Evolutionary conservation across 371 early-diverging fungal genomes (phyloP).

Genomic region (Dentiscutata heterogama): DNA sequence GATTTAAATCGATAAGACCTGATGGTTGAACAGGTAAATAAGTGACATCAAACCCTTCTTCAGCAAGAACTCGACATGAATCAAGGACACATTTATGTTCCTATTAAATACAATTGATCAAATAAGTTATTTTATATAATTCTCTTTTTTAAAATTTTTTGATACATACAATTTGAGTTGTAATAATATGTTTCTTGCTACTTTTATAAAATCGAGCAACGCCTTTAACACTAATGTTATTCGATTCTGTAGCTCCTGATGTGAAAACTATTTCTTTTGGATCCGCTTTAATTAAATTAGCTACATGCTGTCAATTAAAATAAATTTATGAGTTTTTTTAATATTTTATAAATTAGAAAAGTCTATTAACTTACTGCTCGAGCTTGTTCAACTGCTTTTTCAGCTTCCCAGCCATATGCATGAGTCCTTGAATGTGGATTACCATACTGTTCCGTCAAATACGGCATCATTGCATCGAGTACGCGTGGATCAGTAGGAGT

Average conservation of each 20-base stretch:
- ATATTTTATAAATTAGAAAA: not conserved
- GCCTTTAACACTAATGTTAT: conserved; percentile 98
- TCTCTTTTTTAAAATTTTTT: not conserved
- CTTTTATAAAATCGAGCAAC: conserved; percentile 96
- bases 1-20: conserved; percentile 86
- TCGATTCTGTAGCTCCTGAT: conserved; percentile 99
- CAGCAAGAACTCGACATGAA: conserved; percentile 97
- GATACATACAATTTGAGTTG: conserved; percentile 87
- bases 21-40: conserved; percentile 94
- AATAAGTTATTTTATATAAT: not conserved
- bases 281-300: conserved; percentile 94
- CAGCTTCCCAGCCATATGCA: conserved; percentile 98
- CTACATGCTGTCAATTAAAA: conserved; percentile 86
- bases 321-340: too few species aligned
- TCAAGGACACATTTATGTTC: conserved; percentile 99
- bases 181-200: conserved; percentile 98
- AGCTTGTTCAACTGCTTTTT: conserved; percentile 94
- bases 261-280: conserved; percentile 99
- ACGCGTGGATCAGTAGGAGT: conserved; percentile 98
- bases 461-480: conserved; percentile 98
- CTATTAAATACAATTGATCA: conserved; percentile 52
- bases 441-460: conserved; percentile 94
- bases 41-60: conserved; percentile 98
- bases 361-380: conserved; percentile 67
- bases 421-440: conserved; percentile 99